Conservation (phyloP, 768 basidiomycete genomes). For the Phlebiopsis flavidoalba region DNA sequence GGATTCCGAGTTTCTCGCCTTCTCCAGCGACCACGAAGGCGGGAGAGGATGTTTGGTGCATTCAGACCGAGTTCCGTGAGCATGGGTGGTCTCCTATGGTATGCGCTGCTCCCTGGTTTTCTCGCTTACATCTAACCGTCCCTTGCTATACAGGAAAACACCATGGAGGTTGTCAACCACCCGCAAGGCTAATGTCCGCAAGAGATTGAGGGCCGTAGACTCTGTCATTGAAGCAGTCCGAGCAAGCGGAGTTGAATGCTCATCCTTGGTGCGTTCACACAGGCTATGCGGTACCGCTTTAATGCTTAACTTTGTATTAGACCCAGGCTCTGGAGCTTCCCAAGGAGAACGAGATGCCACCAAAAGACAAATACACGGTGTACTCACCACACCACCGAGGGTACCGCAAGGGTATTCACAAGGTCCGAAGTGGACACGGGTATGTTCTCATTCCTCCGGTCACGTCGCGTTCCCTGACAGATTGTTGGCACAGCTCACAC, state of each 20-base stretch:
- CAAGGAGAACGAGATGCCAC: conserved; percentile 88
- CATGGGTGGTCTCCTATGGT: conserved; percentile 85
- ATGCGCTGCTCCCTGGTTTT: conserved; percentile 15
- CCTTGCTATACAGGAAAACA: conserved; percentile 62
- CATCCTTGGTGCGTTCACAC: conserved; percentile 57
- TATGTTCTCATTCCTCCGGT: conserved; percentile 31
- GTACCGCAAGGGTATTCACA: conserved; percentile 94
- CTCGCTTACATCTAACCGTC: neutral
- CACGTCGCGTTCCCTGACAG: conserved; percentile 1
- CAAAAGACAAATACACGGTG: conserved; percentile 93
- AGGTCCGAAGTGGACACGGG: conserved; percentile 95
- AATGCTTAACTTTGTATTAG: conserved; percentile 33
- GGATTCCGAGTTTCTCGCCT: conserved; percentile 8
- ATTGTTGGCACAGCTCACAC: conserved; percentile 56
- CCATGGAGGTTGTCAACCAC: conserved; percentile 92
- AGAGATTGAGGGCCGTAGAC: conserved; percentile 90
- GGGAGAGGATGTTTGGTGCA: conserved; percentile 70
- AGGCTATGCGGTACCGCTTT: neutral
- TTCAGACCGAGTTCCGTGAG: conserved; percentile 69
- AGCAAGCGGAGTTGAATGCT: conserved; percentile 74
- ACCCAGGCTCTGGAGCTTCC: conserved; percentile 75
- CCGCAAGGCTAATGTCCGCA: conserved; percentile 87
- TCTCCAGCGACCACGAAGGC: conserved; percentile 7
- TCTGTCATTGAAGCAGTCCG: conserved; percentile 85
- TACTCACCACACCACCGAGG: conserved; percentile 66